phyloP scores from a whole-genome alignment of 2,329 filamentous ascomycete genomes.

The Ophiostoma sp. region DNA sequence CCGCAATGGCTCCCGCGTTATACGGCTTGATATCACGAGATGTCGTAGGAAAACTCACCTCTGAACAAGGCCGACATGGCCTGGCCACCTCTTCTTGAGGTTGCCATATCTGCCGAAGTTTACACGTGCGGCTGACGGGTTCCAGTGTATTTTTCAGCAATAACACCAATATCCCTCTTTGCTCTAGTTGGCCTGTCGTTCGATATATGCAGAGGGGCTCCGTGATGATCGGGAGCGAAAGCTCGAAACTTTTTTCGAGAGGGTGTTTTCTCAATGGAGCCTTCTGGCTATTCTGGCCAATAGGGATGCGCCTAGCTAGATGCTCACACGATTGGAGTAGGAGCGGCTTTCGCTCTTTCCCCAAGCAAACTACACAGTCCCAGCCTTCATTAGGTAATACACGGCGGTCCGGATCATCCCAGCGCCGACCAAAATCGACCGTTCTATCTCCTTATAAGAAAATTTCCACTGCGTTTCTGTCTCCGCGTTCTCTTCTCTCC shows the following conservation, averaged over 20 bases:
- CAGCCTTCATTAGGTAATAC: neutral
- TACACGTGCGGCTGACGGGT: no score
- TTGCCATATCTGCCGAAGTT: conserved; percentile 40
- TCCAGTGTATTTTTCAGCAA: neutral
- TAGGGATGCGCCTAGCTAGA: neutral
- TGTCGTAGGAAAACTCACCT: conserved; percentile 35
- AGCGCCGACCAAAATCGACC: conserved; percentile 8
- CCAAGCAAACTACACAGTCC: neutral
- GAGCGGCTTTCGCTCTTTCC: neutral
- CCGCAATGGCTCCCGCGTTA: neutral
- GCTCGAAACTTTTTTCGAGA: conserved; percentile 22
- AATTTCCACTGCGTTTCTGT: neutral
- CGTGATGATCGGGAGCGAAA: conserved; percentile 4
- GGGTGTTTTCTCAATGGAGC: conserved; percentile 11
- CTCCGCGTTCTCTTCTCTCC: conserved; percentile 24
- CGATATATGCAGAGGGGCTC: neutral
- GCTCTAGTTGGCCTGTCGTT: neutral
- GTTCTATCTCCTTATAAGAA: conserved; percentile 5
- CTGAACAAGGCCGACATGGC: conserved; percentile 45
- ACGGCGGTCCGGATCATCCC: conserved; percentile 20
- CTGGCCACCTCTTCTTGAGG: conserved; percentile 52
- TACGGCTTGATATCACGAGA: conserved; percentile 16
- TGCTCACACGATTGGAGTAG: conserved; percentile 6
- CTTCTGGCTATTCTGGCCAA: neutral
- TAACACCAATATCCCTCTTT: neutral